Evolutionary conservation across 1,139 yeast genomes (phyloP), one percentile per base, ranked within the genome.

Genomic region (Hyphopichia khmerensis): DNA sequence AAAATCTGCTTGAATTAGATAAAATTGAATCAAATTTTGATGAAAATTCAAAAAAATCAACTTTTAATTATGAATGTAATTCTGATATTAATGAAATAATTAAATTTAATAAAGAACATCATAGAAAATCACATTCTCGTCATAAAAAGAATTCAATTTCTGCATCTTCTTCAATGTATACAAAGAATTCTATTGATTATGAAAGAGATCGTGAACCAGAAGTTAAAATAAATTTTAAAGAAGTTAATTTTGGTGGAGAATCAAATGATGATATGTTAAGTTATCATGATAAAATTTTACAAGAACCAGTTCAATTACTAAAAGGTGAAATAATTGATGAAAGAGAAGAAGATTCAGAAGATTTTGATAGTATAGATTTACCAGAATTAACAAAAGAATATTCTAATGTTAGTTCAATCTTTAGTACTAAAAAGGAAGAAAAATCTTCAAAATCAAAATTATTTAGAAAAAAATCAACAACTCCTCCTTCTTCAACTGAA

Each of bases 361-460:
- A 40, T 23, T 46, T 15, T 14, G n/a, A 26, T 26, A 26, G 13
- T 26, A 13, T 8, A 9, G 13, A 11, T 9, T 4, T 8, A 26
- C 29, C 29, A 26, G 29, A 16, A 15, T 36, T 55, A 36, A 43
- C 46, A 3, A 48, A 45, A 33, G 53, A 50, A 2, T 56, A 55
- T 40, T 56, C 60, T 14, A 47, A 57, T 34, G 59, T 56, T 36
- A 55, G 59, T 33, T 57, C 60, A 23, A 55, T 57, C 38, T 57
- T 57, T 43, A 55, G 59, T 40, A 55, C 57, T 30, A 48, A 45
- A 33, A 16, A 41, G 19, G 43, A 39, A 2, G 39, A 43, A 8
- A 35, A 27, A 21, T 21, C 7, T 16, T 3, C 1, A 11, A 38
- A 27, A 24, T 3, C 13, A 8, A 17, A 13, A 9, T 4, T 11